Evolutionary conservation across 768 basidiomycete species (phyloP).

Genomic region (Auriculariales sp.): DNA sequence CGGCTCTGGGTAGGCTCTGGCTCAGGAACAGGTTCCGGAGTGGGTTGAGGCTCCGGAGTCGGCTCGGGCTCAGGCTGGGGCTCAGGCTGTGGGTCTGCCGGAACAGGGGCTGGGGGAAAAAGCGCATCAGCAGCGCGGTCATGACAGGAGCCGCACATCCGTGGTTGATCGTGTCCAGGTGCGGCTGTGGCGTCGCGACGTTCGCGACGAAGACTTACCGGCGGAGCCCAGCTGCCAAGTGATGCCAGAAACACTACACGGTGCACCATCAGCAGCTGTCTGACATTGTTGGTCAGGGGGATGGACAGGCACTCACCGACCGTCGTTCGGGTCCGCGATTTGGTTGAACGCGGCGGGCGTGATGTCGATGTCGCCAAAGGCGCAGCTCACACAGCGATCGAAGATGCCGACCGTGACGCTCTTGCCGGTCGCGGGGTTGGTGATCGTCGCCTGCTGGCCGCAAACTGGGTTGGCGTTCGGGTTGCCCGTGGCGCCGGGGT

Average conservation of each 20-base stretch:
- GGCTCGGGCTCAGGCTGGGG: not conserved
- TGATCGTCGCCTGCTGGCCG: constrained; percentile 24
- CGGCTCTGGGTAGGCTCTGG: too few species aligned
- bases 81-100: not conserved
- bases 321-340: constrained; percentile 21
- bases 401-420: constrained; percentile 31
- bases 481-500: constrained; percentile 37
- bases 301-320: too few species aligned
- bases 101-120: not conserved
- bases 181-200: not conserved
- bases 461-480: constrained; percentile 72
- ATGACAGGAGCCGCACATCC: not conserved
- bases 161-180: not conserved
- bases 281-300: too few species aligned
- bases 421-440: constrained; percentile 33
- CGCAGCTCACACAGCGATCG: constrained; percentile 53
- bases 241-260: not conserved
- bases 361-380: constrained; percentile 36
- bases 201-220: not conserved
- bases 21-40: not conserved
- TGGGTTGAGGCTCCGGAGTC: not conserved
- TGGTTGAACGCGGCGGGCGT: constrained; percentile 39
- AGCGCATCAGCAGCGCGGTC: not conserved
- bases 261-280: too few species aligned
- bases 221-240: not conserved